phyloP scores from a whole-genome alignment of 768 basidiomycete species.

The Leccinellum rugosiceps region DNA sequence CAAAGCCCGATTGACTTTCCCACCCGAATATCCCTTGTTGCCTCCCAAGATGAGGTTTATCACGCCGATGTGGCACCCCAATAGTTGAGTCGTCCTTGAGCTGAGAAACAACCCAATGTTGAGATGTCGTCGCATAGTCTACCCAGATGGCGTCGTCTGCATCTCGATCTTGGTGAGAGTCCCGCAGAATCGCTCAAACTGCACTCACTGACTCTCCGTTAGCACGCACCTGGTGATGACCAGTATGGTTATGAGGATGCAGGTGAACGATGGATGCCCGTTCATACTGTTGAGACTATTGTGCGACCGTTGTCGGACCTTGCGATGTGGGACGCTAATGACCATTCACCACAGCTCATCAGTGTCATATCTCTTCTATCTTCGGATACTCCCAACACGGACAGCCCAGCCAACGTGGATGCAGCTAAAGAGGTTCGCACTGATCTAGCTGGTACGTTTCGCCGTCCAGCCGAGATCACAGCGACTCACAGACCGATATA shows the following conservation, averaged over 20 bases:
- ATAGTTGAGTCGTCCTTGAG: slow-evolving; percentile 57
- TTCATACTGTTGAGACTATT: slow-evolving; percentile 96
- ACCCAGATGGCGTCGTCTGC: slow-evolving; percentile 89
- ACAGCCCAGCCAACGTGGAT: slow-evolving; percentile 95
- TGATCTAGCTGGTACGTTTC: slow-evolving; percentile 51
- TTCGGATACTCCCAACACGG: slow-evolving; percentile 84
- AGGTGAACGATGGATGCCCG: slow-evolving; percentile 95
- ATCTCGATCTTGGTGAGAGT: slow-evolving; percentile 84
- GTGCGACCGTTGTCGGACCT: slow-evolving; percentile 41
- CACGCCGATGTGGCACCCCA: slow-evolving; percentile 97
- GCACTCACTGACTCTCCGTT: slow-evolving; percentile 5
- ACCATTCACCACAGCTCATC: slow-evolving; percentile 60
- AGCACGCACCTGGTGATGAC: slow-evolving; percentile 96
- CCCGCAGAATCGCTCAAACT: background rate
- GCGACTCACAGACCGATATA: slow-evolving; percentile 30
- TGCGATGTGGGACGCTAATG: background rate
- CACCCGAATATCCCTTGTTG: slow-evolving; percentile 81
- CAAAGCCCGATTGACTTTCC: slow-evolving; percentile 87
- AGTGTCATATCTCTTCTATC: slow-evolving; percentile 96
- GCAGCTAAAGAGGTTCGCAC: slow-evolving; percentile 86
- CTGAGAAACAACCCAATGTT: background rate
- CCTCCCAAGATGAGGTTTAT: slow-evolving; percentile 97
- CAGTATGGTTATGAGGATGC: slow-evolving; percentile 97
- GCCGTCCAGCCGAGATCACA: background rate
- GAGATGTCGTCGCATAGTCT: slow-evolving; percentile 53